Conservation (phyloP, 1,284 basidiomycete species). For the Schizophyllum amplum region DNA sequence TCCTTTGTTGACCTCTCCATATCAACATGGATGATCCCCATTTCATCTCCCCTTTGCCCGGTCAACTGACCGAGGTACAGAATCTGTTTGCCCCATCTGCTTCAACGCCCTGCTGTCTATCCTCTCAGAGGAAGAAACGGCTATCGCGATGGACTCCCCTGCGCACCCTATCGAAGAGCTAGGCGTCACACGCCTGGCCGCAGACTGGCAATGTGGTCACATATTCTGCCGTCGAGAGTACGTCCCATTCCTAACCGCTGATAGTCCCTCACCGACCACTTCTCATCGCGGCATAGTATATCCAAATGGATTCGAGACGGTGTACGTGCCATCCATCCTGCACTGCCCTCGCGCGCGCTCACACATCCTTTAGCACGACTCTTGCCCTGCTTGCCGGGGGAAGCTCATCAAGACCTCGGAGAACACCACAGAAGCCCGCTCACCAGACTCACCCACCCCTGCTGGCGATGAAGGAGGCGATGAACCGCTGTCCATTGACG, state of each 20-base stretch:
- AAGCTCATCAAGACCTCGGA: conserved; percentile 26
- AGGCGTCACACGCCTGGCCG: conserved; percentile 53
- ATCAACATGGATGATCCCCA: background rate
- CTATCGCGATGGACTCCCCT: conserved; percentile 65
- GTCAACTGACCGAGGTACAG: conserved; percentile 23
- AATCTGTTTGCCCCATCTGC: conserved; percentile 64
- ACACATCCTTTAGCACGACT: conserved; percentile 37
- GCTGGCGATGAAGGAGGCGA: background rate
- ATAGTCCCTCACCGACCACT: background rate
- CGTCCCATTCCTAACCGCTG: conserved; percentile 11
- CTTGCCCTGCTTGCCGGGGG: conserved; percentile 56
- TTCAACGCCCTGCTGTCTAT: conserved; percentile 53
- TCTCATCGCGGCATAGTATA: conserved; percentile 34
- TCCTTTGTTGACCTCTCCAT: background rate
- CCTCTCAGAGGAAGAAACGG: conserved; percentile 65
- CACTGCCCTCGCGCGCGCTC: background rate
- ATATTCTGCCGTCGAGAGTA: conserved; percentile 72
- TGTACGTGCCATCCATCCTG: conserved; percentile 27
- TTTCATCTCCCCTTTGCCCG: background rate
- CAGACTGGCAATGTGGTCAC: conserved; percentile 57
- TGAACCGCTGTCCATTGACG: background rate
- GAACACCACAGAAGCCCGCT: background rate
- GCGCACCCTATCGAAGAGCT: conserved; percentile 58
- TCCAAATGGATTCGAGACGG: conserved; percentile 53
- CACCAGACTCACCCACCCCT: background rate